Evolutionary conservation across 2,329 filamentous ascomycete species (phyloP).

Genomic region (Pestalotiopsis sp.): DNA sequence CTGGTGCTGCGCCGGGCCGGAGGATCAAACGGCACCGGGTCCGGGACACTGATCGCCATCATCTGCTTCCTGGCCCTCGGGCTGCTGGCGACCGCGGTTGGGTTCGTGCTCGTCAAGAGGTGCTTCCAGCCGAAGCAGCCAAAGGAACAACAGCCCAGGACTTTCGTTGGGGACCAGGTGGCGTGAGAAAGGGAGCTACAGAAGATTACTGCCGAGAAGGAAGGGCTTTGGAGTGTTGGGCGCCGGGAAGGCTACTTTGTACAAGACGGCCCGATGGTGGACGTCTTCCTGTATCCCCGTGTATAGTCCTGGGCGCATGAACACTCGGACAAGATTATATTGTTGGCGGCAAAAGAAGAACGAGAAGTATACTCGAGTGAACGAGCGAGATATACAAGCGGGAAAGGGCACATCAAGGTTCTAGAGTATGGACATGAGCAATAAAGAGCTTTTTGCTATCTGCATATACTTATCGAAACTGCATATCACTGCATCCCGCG

Average conservation of each 20-base stretch:
- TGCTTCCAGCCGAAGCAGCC: background rate
- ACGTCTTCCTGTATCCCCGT: too few relatives aligned
- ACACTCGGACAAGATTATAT: too few relatives aligned
- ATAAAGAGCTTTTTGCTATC: too few relatives aligned
- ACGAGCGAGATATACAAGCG: too few relatives aligned
- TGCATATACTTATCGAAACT: too few relatives aligned
- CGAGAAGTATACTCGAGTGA: too few relatives aligned
- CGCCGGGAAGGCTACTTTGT: background rate
- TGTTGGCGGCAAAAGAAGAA: too few relatives aligned
- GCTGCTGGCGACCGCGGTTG: background rate
- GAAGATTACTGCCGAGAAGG: background rate
- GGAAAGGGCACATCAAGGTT: too few relatives aligned
- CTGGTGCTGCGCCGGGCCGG: background rate
- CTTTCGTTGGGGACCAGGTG: background rate
- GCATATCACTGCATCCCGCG: too few relatives aligned
- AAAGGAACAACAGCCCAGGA: background rate
- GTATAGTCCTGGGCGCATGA: too few relatives aligned
- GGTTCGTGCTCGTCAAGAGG: background rate
- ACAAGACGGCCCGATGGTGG: too few relatives aligned
- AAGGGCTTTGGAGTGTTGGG: background rate
- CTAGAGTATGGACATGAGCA: too few relatives aligned
- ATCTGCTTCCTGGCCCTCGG: conserved; percentile 4
- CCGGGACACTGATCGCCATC: background rate
- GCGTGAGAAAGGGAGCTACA: background rate
- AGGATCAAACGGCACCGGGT: background rate